Evolutionary conservation across 768 basidiomycete genomes (phyloP), one percentile per base, ranked within the genome.

Genomic region (Hysterangium stoloniferum): DNA sequence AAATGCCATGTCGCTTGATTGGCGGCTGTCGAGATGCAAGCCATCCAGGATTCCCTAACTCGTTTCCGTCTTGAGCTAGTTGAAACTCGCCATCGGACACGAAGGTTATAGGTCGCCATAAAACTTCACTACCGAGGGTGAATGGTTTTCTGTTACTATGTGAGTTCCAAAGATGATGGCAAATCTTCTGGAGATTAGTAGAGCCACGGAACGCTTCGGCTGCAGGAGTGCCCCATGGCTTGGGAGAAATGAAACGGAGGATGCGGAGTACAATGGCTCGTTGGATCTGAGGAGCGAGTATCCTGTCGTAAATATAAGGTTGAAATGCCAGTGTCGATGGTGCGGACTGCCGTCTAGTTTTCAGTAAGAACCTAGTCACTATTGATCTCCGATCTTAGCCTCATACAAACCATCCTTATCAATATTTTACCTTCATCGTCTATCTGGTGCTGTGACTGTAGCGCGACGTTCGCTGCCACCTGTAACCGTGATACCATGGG

Each of bases 181-280:
- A n/a, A 51, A 89, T 77, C 32, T 70, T 70, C 1, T 66, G 54
- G 25, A 84, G 61, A 44, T 72, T 74, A 5, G 50, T 55, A 34
- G 59, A 62, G 7, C 77, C 72, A 29, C 88, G 74, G 52, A 74
- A 65, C 2, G 72, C 78, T 56, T 87, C 80, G 1, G 87, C 77
- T 6, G 69, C 74, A 15, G 74, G 58, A 41, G 79, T 78, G 4
- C 89, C 89, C 89, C 89, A 92, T 2, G 86, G 82, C 33, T 76
- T 69, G 38, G 78, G 81, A 0, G 88, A 90, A 35, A 80, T 67
- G 58, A 80, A 84, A 12, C 86, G 85, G 45, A 88, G 66, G 25
- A 82, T 62, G 17, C 69, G 66, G 6, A 66, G 61, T 17, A 71
- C 56, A n/a, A 69, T 54, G 4, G 61, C 48, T 27, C 35, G 46